phyloP scores from a whole-genome alignment of 352 stramenopile genomes.

The Lagenidium sp. region DNA sequence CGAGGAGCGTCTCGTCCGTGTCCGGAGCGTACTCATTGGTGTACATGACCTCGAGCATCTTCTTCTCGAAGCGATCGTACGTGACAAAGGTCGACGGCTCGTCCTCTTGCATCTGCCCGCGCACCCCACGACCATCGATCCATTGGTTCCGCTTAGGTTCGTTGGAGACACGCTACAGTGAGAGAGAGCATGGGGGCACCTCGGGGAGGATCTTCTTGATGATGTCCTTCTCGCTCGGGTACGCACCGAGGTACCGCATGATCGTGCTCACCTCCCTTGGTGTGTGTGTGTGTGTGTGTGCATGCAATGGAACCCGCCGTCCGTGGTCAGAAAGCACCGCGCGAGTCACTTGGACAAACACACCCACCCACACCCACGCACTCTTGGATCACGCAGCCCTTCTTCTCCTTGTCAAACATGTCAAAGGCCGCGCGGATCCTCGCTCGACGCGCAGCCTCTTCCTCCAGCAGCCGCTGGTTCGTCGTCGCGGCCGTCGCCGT shows the following conservation, averaged over 20 bases:
- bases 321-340: no score
- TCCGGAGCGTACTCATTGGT: constrained; percentile 86
- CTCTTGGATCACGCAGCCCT: constrained; percentile 85
- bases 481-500: constrained; percentile 6
- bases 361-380: constrained; percentile 7
- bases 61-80: constrained; percentile 89
- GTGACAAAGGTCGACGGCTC: constrained; percentile 85
- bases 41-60: constrained; percentile 89
- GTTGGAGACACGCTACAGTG: neutral
- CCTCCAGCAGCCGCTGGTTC: constrained; percentile 29
- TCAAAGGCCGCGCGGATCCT: constrained; percentile 80
- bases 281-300: no score
- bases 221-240: constrained; percentile 87
- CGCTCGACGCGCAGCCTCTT: constrained; percentile 33
- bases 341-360: neutral
- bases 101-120: constrained; percentile 76
- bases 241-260: constrained; percentile 87
- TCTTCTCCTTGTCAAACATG: constrained; percentile 91
- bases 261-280: constrained; percentile 83
- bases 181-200: constrained; percentile 23
- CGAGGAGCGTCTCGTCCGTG: constrained; percentile 80
- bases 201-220: constrained; percentile 89
- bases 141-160: constrained; percentile 1
- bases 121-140: neutral
- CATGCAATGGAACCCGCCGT: no score